A percentile compares a stretch with the other conserved stretches of the same genome.
phyloP scores from a whole-genome alignment of 164 flowering plant species.

The Vitis cinerea region DNA sequence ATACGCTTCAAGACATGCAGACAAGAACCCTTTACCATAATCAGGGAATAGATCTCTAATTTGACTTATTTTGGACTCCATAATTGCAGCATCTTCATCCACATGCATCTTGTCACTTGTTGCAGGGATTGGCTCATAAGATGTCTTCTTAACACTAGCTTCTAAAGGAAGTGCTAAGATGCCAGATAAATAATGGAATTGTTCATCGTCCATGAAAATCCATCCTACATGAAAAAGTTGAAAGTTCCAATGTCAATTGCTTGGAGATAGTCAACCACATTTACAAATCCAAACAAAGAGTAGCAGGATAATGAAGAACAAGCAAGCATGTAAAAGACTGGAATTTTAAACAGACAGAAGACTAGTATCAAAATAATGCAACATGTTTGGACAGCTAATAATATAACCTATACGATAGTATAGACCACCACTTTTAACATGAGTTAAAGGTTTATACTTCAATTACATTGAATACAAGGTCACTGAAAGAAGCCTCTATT shows the following conservation, averaged over 20 bases:
- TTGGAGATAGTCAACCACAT: not conserved
- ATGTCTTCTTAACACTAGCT: slow-evolving; percentile 17
- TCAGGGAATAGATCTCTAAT: slow-evolving; percentile 92
- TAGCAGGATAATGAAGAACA: too few species aligned
- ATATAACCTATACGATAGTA: too few species aligned
- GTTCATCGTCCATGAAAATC: slow-evolving; percentile 76
- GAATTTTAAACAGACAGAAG: too few species aligned
- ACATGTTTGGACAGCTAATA: too few species aligned
- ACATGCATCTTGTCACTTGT: slow-evolving; percentile 25
- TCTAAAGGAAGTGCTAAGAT: slow-evolving; percentile 29
- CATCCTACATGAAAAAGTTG: slow-evolving; percentile 57
- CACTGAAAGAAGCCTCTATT: too few species aligned
- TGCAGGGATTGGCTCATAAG: slow-evolving; percentile 16
- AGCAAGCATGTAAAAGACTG: too few species aligned
- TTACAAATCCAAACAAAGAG: too few species aligned
- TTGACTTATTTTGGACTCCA: slow-evolving; percentile 91
- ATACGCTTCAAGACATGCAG: slow-evolving; percentile 88
- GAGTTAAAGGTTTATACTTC: too few species aligned
- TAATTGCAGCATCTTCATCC: slow-evolving; percentile 75
- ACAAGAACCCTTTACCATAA: slow-evolving; percentile 81
- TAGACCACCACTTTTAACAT: too few species aligned
- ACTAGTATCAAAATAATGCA: too few species aligned
- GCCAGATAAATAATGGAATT: slow-evolving; percentile 50
- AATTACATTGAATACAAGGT: too few species aligned
- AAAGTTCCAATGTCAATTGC: slow-evolving; percentile 3